Evolutionary conservation across 2,329 filamentous ascomycete species (phyloP).

Genomic region (Orbilia quercus): DNA sequence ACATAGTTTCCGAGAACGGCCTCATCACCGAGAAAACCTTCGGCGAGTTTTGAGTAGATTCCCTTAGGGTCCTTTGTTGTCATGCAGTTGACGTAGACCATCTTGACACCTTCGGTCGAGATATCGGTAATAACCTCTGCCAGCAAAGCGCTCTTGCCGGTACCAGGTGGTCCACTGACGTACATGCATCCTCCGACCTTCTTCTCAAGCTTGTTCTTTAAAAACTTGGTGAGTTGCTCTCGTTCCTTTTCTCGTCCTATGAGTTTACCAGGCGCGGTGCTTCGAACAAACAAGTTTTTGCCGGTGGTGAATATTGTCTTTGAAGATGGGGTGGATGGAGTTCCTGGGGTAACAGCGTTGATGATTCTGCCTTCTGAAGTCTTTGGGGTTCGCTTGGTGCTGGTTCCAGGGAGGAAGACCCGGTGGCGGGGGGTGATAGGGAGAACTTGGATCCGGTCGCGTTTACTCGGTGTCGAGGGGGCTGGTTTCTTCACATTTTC

Average conservation of each 20-base stretch:
- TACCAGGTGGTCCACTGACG: conserved; percentile 93
- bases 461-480: conserved; percentile 48
- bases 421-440: conserved; percentile 58
- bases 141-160: conserved; percentile 95
- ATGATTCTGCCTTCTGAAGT: conserved; percentile 57
- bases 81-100: conserved; percentile 93
- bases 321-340: conserved; percentile 56
- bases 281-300: conserved; percentile 85
- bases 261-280: conserved; percentile 77
- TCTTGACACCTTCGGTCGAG: conserved; percentile 65
- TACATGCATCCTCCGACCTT: conserved; percentile 78
- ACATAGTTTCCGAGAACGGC: conserved; percentile 56
- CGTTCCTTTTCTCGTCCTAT: conserved; percentile 78
- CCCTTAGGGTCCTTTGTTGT: conserved; percentile 90
- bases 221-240: conserved; percentile 57
- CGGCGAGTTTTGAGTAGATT: conserved; percentile 81
- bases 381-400: conserved; percentile 57
- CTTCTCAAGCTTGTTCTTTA: conserved; percentile 55
- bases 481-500: conserved; percentile 32
- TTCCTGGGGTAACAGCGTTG: conserved; percentile 43
- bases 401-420: conserved; percentile 27
- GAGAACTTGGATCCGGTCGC: conserved; percentile 53
- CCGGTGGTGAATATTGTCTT: conserved; percentile 86
- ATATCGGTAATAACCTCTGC: conserved; percentile 77
- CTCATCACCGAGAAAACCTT: conserved; percentile 68